phyloP scores from a whole-genome alignment of 495 filamentous ascomycete species.

The Tuber aestivum region DNA sequence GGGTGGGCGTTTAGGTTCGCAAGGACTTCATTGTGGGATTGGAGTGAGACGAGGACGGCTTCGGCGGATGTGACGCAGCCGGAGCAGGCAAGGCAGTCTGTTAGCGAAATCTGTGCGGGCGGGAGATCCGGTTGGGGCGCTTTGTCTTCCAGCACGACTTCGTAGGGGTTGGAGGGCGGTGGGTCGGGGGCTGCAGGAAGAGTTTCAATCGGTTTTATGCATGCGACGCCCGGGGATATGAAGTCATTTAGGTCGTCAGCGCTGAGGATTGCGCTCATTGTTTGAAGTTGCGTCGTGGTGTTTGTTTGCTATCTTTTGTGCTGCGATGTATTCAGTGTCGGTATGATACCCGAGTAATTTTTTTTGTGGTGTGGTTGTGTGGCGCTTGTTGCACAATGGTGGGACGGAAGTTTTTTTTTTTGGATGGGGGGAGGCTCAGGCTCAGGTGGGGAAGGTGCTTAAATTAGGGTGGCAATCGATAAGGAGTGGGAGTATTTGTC shows the following conservation, averaged over 20 bases:
- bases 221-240: constrained; percentile 93
- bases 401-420: background rate
- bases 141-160: constrained; percentile 89
- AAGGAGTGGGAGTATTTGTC: background rate
- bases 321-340: background rate
- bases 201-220: constrained; percentile 94
- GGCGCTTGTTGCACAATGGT: background rate
- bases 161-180: constrained; percentile 58
- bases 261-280: constrained; percentile 93
- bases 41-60: constrained; percentile 84
- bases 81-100: constrained; percentile 94
- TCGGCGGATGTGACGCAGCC: constrained; percentile 97
- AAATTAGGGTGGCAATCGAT: constrained; percentile 1
- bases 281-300: constrained; percentile 28
- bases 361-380: background rate
- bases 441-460: background rate
- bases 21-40: constrained; percentile 87
- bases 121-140: constrained; percentile 47
- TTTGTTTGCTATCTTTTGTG: background rate
- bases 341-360: background rate
- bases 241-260: constrained; percentile 98
- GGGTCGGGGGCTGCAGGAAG: constrained; percentile 45
- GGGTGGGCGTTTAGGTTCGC: constrained; percentile 60
- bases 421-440: background rate
- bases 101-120: constrained; percentile 84